These are phyloP conservation scores for Raphanus raphanistrum DNA, from an alignment of 345 rosid genomes.

Conservation along the genomic window DNA sequence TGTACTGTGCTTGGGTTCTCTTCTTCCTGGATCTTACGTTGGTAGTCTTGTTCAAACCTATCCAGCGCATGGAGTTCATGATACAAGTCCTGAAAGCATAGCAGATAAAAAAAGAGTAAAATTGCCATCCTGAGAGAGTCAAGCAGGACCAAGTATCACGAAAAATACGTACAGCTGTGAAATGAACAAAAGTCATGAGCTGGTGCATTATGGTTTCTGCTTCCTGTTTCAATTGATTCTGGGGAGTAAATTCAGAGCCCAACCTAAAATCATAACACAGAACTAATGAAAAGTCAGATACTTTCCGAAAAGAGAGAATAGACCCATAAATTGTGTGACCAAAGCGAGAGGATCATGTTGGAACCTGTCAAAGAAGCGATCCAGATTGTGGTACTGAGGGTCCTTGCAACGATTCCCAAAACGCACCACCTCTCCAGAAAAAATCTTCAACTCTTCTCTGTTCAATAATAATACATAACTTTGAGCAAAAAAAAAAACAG, in stretches of 20 bases:
- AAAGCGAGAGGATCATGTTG: conserved; percentile 29
- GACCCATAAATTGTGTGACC: not conserved
- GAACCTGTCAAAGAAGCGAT: conserved; percentile 89
- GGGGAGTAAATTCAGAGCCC: conserved; percentile 72
- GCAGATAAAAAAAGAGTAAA: not conserved
- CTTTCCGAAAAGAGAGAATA: conserved; percentile 13
- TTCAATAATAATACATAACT: conserved; percentile 11
- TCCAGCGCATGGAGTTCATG: conserved; percentile 96
- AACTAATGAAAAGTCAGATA: conserved; percentile 27
- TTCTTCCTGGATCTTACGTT: conserved; percentile 90
- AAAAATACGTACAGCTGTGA: conserved; percentile 79
- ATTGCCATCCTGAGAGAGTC: not conserved
- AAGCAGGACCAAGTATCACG: conserved; percentile 4
- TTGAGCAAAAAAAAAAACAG: not conserved
- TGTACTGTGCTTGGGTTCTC: conserved; percentile 71
- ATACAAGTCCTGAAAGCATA: conserved; percentile 73
- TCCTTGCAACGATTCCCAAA: conserved; percentile 98
- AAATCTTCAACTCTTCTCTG: conserved; percentile 89
- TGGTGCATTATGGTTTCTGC: conserved; percentile 71
- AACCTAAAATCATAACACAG: conserved; percentile 52
- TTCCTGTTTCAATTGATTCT: conserved; percentile 77
- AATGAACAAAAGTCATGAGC: conserved; percentile 74
- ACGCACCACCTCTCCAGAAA: conserved; percentile 93
- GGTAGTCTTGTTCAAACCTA: conserved; percentile 97
- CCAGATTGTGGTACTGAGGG: conserved; percentile 97